Percentiles rank a stretch among this genome's conserved stretches.
These are phyloP conservation scores for Moniliophthora roreri DNA, from an alignment of 1,284 basidiomycete species.

Conservation along the genomic window DNA sequence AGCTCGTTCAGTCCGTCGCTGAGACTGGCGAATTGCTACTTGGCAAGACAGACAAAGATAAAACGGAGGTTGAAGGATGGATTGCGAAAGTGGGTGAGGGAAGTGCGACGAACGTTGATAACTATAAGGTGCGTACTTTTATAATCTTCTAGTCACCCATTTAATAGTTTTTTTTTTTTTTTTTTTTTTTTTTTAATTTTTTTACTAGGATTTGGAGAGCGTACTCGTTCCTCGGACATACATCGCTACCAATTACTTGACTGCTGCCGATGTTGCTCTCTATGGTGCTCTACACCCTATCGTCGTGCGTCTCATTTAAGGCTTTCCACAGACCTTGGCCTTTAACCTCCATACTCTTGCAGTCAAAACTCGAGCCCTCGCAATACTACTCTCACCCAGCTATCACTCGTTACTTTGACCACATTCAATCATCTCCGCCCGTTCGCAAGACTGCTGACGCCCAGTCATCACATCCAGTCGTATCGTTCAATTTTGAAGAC, in stretches of 20 bases:
- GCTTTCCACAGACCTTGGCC: background rate
- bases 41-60: constrained; percentile 63
- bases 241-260: constrained; percentile 77
- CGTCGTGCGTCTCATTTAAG: constrained; percentile 52
- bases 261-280: constrained; percentile 84
- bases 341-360: constrained; percentile 6
- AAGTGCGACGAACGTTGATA: constrained; percentile 47
- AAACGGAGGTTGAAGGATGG: constrained; percentile 65
- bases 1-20: constrained; percentile 53
- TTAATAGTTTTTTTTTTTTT: background rate
- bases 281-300: constrained; percentile 82
- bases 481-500: constrained; percentile 73
- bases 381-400: constrained; percentile 79
- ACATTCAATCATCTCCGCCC: constrained; percentile 74
- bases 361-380: constrained; percentile 66
- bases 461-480: constrained; percentile 55
- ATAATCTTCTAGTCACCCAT: constrained; percentile 4
- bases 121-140: constrained; percentile 45
- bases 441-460: constrained; percentile 57
- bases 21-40: constrained; percentile 39
- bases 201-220: constrained; percentile 67
- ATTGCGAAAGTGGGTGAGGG: constrained; percentile 61
- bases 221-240: constrained; percentile 78
- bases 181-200: constrained; percentile 10
- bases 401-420: constrained; percentile 90